Base-by-base conservation (phyloP, 192 early-diverging fungal species). In the Phlyctochytrium planicorne region DNA sequence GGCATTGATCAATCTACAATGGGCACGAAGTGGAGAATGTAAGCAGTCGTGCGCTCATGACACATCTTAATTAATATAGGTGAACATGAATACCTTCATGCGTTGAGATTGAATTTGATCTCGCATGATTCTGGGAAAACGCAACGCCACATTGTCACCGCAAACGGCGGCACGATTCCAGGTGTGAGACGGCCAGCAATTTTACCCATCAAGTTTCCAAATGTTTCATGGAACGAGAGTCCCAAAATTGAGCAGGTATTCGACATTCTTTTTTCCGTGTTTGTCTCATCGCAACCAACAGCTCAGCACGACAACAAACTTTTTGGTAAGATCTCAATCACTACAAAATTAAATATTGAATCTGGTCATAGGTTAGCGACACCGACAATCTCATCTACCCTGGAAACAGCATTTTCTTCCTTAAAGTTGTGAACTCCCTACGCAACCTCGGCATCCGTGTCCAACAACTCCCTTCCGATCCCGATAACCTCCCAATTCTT, bases 21-120 rank as follows among this genome's bases (percentile, higher is more conserved):
- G 68, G 68, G 20, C n/a, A 17, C 30, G 63, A 0, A 63, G 60
- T 29, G 68, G 68, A n/a, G 68, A 70, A 70, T 70, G 68, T 36
- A 57, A 70, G 37, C 2, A 23, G 20, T 14, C 40, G 40, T 6
- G 20, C 40, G 40, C 40, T 14, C 20, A 47, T 47, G 10, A 14
- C 6, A 47, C 20, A 6, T 20, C 40, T 47, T 47, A 47, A 47
- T 20, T 14, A 47, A 47, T 20, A 47, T 14, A 47, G 40, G 40
- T 47, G 40, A 47, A 47, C 20, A 6, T 33, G 68, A 70, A 37
- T 63, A 63, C 50, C 47, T 30, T 4, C 68, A 63, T 12, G 68
- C 68, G 30, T 23, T 70, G 3, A 29, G 68, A 12, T 59, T 57
- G 30, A 70, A 70, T 52, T 34, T 70, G 0, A 70, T 70, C 32